Base-by-base conservation (phyloP, 257 asterid species). In the Dorcoceras hygrometricum region DNA sequence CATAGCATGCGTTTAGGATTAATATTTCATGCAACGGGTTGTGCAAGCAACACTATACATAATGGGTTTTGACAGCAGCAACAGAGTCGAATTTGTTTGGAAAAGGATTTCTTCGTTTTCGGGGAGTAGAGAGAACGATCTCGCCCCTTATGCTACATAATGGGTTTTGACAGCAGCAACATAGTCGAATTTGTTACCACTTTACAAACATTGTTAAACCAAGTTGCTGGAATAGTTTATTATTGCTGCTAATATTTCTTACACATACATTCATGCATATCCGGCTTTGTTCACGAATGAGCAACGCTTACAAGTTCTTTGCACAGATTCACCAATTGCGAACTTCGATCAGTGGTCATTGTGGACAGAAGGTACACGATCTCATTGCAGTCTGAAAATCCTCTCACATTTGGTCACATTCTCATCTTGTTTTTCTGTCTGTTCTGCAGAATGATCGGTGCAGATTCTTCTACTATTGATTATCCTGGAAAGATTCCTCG, bases 251-350 rank as follows among this genome's bases (percentile, higher is more conserved):
- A 28, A n/a, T 28, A 28, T 28, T 28, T 28, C 32, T 28, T 28
- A 1, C 32, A 4, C 32, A 7, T 4, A 28, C 32, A 34, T 12
- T 16, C 46, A 34, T 34, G 46, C 2, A 34, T 59, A 61, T 65
- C 24, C 26, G 23, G 56, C 23, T 56, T 64, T 31, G 56, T 51
- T 6, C 22, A 34, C 1, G 22, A 43, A 22, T 11, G 62, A 32
- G 43, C 77, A 22, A 63, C 57, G 11, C 23, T 65, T 59, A 23
- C 46, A 26, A 68, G 8, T 66, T 67, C 28, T 57, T 8, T 65
- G 65, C 80, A 81, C 96, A 93, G 98, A 59, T 93, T 84, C 69
- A 82, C 76, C 60, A 93, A 93, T 67, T 93, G 97, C 24, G 96
- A 93, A 75, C 94, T 93, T 59, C 97, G 98, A 62, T 82, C 95